phyloP scores from a whole-genome alignment of 192 early-diverging fungal genomes.

The Linnemannia exigua region DNA sequence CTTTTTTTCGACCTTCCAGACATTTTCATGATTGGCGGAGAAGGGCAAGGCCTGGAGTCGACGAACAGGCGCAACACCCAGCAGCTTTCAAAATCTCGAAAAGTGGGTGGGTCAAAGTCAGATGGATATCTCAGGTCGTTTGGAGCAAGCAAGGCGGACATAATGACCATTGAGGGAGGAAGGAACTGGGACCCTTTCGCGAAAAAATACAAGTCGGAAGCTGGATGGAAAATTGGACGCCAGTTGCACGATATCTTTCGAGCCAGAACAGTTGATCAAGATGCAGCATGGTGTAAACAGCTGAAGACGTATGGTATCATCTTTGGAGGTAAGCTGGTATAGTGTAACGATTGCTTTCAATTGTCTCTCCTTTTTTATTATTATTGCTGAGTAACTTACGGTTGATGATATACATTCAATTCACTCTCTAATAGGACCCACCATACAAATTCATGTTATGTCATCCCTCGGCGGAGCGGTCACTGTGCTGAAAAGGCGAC shows the following conservation, averaged over 20 bases:
- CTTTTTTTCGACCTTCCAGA: conserved; percentile 30
- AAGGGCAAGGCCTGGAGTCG: conserved; percentile 14
- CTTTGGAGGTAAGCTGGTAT: conserved; percentile 5
- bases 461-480: conserved; percentile 7
- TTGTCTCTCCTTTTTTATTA: background rate
- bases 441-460: conserved; percentile 23
- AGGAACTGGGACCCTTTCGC: conserved; percentile 16
- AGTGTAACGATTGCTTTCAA: background rate
- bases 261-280: background rate
- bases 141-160: conserved; percentile 14
- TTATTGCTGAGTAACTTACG: background rate
- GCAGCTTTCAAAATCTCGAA: conserved; percentile 16
- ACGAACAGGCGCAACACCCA: conserved; percentile 22
- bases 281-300: background rate
- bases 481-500: background rate
- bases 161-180: conserved; percentile 14
- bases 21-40: conserved; percentile 24
- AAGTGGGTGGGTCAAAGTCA: conserved; percentile 13
- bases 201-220: conserved; percentile 5
- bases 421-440: background rate
- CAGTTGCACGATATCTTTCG: conserved; percentile 22
- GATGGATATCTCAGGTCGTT: conserved; percentile 28
- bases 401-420: background rate
- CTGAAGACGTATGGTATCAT: background rate
- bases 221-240: conserved; percentile 25